Percentiles rank a stretch among this genome's conserved stretches.
These are phyloP conservation scores for Calonectria montana DNA, from an alignment of 2,329 filamentous ascomycete species.

Conservation along the genomic window DNA sequence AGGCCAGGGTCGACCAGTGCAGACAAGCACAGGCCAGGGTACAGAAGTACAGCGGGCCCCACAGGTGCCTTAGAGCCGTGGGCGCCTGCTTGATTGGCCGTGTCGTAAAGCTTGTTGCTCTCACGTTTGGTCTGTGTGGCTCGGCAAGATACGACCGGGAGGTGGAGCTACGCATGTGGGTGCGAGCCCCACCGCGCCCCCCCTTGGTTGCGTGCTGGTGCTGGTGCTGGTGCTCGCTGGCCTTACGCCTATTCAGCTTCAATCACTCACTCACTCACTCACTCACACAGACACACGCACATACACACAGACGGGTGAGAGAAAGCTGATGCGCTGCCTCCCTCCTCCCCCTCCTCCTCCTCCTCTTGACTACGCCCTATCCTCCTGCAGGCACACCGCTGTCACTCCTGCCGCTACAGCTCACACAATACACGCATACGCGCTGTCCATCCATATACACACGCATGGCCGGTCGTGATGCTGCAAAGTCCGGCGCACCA, in stretches of 20 bases:
- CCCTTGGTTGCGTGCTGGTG: background rate
- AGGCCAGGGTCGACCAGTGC: too few species aligned
- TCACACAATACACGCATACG: background rate
- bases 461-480: background rate
- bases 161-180: background rate
- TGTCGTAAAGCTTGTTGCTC: conserved; percentile 16
- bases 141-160: conserved; percentile 18
- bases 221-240: background rate
- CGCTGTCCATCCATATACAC: background rate
- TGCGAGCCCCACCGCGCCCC: background rate
- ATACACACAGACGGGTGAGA: too few species aligned
- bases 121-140: conserved; percentile 13
- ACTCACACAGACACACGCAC: too few species aligned
- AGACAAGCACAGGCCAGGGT: background rate
- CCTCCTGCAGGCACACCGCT: too few species aligned
- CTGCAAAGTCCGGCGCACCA: background rate
- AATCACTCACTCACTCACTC: background rate
- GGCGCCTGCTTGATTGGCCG: conserved; percentile 2
- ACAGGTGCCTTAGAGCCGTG: conserved; percentile 1
- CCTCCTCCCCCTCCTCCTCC: too few species aligned
- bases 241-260: too few species aligned
- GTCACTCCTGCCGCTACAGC: too few species aligned
- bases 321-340: too few species aligned
- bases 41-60: conserved; percentile 1
- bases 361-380: too few species aligned